phyloP scores from a whole-genome alignment of 768 basidiomycete species.

The Leccinellum rugosiceps region DNA sequence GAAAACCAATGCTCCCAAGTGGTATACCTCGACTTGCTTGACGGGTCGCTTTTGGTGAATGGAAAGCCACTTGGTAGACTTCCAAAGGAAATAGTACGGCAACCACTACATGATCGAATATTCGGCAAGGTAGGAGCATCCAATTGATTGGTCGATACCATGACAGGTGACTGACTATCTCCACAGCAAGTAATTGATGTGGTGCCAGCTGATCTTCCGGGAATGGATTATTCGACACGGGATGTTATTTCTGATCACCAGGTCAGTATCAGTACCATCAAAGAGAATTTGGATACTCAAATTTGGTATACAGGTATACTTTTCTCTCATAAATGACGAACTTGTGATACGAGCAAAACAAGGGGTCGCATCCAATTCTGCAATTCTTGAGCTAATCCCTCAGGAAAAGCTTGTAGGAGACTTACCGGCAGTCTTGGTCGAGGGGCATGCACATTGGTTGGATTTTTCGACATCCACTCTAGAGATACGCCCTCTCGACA shows the following conservation, averaged over 20 bases:
- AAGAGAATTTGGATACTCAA: not conserved
- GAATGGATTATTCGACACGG: conserved; percentile 23
- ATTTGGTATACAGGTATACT: conserved; percentile 15
- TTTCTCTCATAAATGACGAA: conserved; percentile 12
- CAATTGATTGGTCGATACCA: not conserved
- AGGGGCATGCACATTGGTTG: conserved; percentile 30
- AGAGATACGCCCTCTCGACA: conserved; percentile 28
- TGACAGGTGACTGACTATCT: not conserved
- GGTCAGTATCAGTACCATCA: conserved; percentile 6
- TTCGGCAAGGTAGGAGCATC: no score
- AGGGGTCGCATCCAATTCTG: not conserved
- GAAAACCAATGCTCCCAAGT: no score
- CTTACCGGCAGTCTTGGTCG: conserved; percentile 23
- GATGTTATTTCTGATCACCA: conserved; percentile 16
- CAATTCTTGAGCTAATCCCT: conserved; percentile 12
- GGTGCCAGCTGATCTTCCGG: conserved; percentile 18
- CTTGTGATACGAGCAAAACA: conserved; percentile 20
- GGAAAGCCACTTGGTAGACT: no score
- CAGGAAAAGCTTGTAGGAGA: conserved; percentile 21
- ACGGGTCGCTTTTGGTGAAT: no score
- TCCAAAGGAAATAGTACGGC: no score
- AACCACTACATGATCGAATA: no score
- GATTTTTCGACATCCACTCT: conserved; percentile 20
- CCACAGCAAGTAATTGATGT: conserved; percentile 17
- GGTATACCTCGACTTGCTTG: no score